Base-by-base conservation (phyloP, 345 rosid genomes). In the Excoecaria cochinchinensis region DNA sequence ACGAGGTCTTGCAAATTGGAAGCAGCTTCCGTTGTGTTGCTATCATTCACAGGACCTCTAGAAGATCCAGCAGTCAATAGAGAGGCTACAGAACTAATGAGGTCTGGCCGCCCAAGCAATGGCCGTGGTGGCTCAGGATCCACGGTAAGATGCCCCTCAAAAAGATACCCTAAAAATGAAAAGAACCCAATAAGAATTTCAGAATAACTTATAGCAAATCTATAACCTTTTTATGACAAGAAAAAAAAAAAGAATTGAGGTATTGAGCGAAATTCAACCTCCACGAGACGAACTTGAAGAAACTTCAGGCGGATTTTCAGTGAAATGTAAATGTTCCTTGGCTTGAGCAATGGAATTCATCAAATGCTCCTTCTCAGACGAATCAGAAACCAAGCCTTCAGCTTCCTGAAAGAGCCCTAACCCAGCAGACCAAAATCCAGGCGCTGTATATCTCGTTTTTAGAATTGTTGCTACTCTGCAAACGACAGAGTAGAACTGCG, bases 71-170 rank as follows among this genome's bases (percentile, higher is more conserved):
- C 91, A 4, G 77, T 73, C 62, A 79, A 69, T n/a, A 86, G 79
- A 0, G 92, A 79, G 72, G 91, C 84, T 67, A 86, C 79, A 12
- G 91, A 86, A 67, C 73, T 83, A 90, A 93, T 48, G 70, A 95
- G 89, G 69, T 90, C 90, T 57, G 92, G 74, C 84, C 85, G 94
- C 69, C 86, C 88, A 6, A 95, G 81, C 99, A 98, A 93, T 12
- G 98, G 99, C 76, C 77, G 92, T 0, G 98, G 91, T 10, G 98
- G 99, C 85, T 95, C 98, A 9, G 94, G 92, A 86, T 93, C 99
- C 80, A 95, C 97, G 0, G 96, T 95, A 31, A 95, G 81, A 83
- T 95, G 99, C 62, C 97, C 98, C 77, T 93, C 99, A 71, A 95
- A 93, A 72, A 91, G 89, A 82, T 93, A 93, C 39, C 98, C 97